These are phyloP conservation scores for Nitzschia sp. DNA, from an alignment of 108 stramenopile species.

Conservation along the genomic window DNA sequence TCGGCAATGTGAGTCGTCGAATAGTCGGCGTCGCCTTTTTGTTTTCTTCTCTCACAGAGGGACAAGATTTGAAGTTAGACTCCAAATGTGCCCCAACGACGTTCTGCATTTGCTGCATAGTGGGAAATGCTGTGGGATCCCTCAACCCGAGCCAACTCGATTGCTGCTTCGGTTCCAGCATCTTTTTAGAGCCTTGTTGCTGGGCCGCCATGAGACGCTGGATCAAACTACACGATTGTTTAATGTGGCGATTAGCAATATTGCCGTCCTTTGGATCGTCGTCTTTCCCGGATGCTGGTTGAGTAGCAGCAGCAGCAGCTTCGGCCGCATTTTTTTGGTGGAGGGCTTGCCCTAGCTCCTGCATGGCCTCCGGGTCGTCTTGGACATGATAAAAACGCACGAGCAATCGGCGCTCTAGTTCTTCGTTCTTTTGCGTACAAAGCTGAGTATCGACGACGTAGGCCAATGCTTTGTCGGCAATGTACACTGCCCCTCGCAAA, in stretches of 20 bases:
- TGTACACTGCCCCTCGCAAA: conserved; percentile 40
- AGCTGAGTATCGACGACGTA: conserved; percentile 79
- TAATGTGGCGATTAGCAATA: conserved; percentile 29
- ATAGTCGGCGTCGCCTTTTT: conserved; percentile 35
- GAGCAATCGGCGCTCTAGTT: conserved; percentile 60
- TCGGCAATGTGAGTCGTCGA: conserved; percentile 54
- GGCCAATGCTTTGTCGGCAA: conserved; percentile 33
- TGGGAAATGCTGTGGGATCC: conserved; percentile 32
- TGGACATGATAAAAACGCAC: conserved; percentile 66
- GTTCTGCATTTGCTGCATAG: conserved; percentile 28
- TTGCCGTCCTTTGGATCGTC: neutral
- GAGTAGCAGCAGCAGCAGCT: neutral
- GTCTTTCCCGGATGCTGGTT: neutral
- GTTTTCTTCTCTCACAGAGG: conserved; percentile 44
- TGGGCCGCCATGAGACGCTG: conserved; percentile 41
- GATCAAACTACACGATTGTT: conserved; percentile 41
- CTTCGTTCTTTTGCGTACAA: conserved; percentile 61
- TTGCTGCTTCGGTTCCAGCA: conserved; percentile 29
- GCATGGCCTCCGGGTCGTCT: conserved; percentile 52
- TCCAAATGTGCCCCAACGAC: conserved; percentile 42
- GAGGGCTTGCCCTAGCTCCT: conserved; percentile 31
- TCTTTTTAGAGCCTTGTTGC: conserved; percentile 16
- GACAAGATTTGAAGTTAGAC: conserved; percentile 49
- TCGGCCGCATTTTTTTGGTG: conserved; percentile 16
- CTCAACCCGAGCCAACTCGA: conserved; percentile 37